Conservation (phyloP, 768 basidiomycete species). For the Boletus subcaerulescens region DNA sequence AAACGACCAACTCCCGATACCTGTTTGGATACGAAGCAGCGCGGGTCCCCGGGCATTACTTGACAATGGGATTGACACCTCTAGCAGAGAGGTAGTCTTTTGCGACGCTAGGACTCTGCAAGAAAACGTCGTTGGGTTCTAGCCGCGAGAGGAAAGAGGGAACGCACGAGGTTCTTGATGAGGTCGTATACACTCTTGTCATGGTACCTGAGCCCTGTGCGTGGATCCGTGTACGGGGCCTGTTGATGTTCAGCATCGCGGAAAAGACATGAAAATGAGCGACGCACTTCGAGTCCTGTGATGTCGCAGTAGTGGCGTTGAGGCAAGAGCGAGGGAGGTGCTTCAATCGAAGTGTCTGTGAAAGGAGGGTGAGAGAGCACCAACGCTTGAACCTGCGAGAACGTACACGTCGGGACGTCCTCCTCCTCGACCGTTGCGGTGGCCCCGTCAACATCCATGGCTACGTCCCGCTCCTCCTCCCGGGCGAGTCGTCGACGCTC, state of each 20-base stretch:
- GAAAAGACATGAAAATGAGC: neutral
- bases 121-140: too few relatives aligned
- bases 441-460: constrained; percentile 57
- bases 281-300: constrained; percentile 70
- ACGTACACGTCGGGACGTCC: constrained; percentile 70
- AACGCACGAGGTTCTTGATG: constrained; percentile 63
- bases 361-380: neutral
- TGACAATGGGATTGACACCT: too few relatives aligned
- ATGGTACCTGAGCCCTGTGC: constrained; percentile 75
- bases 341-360: constrained; percentile 77
- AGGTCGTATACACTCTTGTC: constrained; percentile 86
- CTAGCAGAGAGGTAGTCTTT: too few relatives aligned
- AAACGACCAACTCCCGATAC: too few relatives aligned
- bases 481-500: constrained; percentile 53
- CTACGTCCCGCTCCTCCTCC: constrained; percentile 35
- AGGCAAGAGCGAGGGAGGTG: constrained; percentile 77
- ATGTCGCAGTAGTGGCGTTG: constrained; percentile 82
- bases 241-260: neutral
- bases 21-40: too few relatives aligned
- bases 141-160: neutral
- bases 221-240: constrained; percentile 84
- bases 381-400: neutral
- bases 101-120: too few relatives aligned
- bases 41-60: too few relatives aligned
- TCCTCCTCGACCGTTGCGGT: constrained; percentile 37